phyloP scores from a whole-genome alignment of 345 rosid genomes.

The Eucalyptus sideroxylon region DNA sequence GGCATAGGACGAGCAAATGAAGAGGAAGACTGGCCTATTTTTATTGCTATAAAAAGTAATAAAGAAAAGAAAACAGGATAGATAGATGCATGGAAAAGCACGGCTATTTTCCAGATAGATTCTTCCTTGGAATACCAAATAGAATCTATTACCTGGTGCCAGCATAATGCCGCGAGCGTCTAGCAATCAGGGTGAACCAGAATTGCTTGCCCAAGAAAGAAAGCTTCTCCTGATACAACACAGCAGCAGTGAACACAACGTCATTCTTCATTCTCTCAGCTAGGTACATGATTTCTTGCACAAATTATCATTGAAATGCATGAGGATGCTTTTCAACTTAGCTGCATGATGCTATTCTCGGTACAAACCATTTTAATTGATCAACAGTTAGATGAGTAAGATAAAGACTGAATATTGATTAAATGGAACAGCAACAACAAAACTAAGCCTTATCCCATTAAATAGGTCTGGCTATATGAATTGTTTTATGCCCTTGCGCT shows the following conservation, averaged over 20 bases:
- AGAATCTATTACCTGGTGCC: slow-evolving; percentile 69
- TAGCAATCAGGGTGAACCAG: slow-evolving; percentile 69
- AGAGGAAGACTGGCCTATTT: not conserved
- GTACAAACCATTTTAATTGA: not conserved
- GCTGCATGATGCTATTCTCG: not conserved
- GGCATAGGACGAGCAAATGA: not conserved
- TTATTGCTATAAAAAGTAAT: not conserved
- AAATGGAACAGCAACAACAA: not conserved
- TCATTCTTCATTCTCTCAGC: not conserved
- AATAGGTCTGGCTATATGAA: not conserved
- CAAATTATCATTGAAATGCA: not conserved
- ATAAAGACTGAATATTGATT: not conserved
- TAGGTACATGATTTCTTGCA: not conserved
- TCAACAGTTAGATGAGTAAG: not conserved
- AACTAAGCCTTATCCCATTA: not conserved
- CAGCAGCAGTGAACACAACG: not conserved
- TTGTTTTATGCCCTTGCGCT: not conserved
- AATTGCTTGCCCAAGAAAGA: slow-evolving; percentile 55
- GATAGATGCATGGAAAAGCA: not conserved
- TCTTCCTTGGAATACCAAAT: not conserved
- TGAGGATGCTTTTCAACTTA: not conserved
- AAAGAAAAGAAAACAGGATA: not conserved
- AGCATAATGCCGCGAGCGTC: slow-evolving; percentile 95
- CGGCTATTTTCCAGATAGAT: not conserved
- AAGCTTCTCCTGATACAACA: slow-evolving; percentile 41